Conservation (phyloP, 2,329 filamentous ascomycete species). For the Lasiodiplodia sp. region DNA sequence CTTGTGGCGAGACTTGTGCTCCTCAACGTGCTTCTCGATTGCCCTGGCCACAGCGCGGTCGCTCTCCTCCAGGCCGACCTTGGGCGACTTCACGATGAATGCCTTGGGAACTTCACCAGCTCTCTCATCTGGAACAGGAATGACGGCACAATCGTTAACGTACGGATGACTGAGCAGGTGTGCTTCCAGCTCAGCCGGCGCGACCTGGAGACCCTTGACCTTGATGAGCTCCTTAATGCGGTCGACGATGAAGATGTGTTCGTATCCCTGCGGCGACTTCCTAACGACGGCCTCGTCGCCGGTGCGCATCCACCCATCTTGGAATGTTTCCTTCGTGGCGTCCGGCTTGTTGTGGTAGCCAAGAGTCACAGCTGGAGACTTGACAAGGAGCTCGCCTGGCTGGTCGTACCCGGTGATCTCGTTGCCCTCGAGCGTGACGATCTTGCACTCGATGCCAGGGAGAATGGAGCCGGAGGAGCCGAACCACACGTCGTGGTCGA, state of each 20-base stretch:
- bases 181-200: slow-evolving; percentile 82
- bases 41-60: slow-evolving; percentile 58
- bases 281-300: slow-evolving; percentile 82
- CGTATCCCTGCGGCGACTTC: slow-evolving; percentile 68
- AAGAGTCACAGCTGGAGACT: slow-evolving; percentile 76
- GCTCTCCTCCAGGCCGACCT: slow-evolving; percentile 59
- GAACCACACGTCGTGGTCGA: slow-evolving; percentile 69
- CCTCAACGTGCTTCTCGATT: slow-evolving; percentile 66
- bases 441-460: slow-evolving; percentile 68
- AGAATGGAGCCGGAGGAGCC: slow-evolving; percentile 77
- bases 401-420: slow-evolving; percentile 76
- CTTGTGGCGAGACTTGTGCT: slow-evolving; percentile 68
- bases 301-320: slow-evolving; percentile 79
- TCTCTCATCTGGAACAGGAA: slow-evolving; percentile 71
- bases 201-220: slow-evolving; percentile 83
- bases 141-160: slow-evolving; percentile 82
- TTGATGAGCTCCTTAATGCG: slow-evolving; percentile 82
- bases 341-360: slow-evolving; percentile 89
- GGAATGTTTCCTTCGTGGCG: slow-evolving; percentile 82
- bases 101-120: slow-evolving; percentile 71
- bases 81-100: slow-evolving; percentile 66
- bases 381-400: slow-evolving; percentile 82
- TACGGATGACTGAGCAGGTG: slow-evolving; percentile 76
- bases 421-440: slow-evolving; percentile 71
- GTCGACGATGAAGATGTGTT: slow-evolving; percentile 87